A percentile compares a stretch with the other conserved stretches of the same genome.
Conservation (phyloP, 768 basidiomycete genomes). For the Cyathus striatus region DNA sequence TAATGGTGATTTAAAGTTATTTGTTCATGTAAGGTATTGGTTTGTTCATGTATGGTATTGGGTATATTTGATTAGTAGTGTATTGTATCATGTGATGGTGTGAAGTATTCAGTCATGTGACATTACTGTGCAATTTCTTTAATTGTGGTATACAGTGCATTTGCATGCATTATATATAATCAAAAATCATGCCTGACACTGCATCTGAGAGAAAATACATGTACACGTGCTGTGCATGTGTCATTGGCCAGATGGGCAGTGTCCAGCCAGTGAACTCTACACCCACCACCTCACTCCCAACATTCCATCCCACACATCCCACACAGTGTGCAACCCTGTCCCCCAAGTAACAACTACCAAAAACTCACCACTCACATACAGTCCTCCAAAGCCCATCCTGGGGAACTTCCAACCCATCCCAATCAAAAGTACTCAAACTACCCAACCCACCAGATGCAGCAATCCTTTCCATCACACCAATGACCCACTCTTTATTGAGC, state of each 20-base stretch:
- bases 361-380: constrained; percentile 30
- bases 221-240: neutral
- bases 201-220: neutral
- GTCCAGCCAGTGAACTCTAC: neutral
- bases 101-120: no score
- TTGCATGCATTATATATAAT: no score
- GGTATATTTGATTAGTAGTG: no score
- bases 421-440: constrained; percentile 41
- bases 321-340: neutral
- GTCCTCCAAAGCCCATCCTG: constrained; percentile 34
- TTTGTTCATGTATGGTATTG: no score
- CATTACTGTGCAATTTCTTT: no score
- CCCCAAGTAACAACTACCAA: neutral
- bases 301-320: no score
- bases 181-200: no score
- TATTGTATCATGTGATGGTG: no score
- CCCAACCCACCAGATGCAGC: constrained; percentile 26
- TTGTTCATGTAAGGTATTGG: no score
- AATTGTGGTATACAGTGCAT: no score
- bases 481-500: constrained; percentile 37
- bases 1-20: no score
- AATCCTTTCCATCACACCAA: constrained; percentile 24
- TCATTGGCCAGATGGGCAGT: neutral
- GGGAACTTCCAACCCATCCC: constrained; percentile 48
- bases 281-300: no score